phyloP scores from a whole-genome alignment of 2,329 filamentous ascomycete species.

The Stromatinia cepivora region DNA sequence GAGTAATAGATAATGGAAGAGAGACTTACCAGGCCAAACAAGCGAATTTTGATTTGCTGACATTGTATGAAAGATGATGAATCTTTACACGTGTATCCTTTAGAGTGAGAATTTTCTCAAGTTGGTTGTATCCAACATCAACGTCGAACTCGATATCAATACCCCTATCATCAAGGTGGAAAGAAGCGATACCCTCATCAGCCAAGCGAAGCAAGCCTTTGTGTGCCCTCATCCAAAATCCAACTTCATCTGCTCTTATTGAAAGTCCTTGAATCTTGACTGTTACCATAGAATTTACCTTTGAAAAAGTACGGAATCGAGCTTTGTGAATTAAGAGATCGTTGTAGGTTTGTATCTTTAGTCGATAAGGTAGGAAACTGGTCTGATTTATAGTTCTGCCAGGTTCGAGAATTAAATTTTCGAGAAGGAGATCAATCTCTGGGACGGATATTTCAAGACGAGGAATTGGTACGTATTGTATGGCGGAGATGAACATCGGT shows the following conservation, averaged over 20 bases:
- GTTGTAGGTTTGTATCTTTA: slow-evolving; percentile 81
- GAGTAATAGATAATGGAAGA: not conserved
- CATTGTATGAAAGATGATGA: slow-evolving; percentile 79
- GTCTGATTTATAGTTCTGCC: slow-evolving; percentile 80
- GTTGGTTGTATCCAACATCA: slow-evolving; percentile 72
- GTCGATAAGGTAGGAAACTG: slow-evolving; percentile 83
- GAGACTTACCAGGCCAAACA: slow-evolving; percentile 65
- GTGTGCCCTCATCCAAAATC: slow-evolving; percentile 84
- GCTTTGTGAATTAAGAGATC: slow-evolving; percentile 83
- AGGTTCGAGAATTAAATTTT: slow-evolving; percentile 88
- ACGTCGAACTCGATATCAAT: slow-evolving; percentile 84
- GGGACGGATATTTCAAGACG: slow-evolving; percentile 85
- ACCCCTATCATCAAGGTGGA: slow-evolving; percentile 81
- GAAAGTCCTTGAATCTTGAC: slow-evolving; percentile 82
- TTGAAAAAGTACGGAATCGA: slow-evolving; percentile 63
- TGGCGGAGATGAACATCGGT: slow-evolving; percentile 70
- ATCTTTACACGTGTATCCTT: slow-evolving; percentile 75
- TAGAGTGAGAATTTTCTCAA: slow-evolving; percentile 81
- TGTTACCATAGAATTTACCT: slow-evolving; percentile 68
- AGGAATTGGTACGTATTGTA: slow-evolving; percentile 89
- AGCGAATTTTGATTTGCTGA: slow-evolving; percentile 73
- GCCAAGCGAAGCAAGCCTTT: slow-evolving; percentile 71
- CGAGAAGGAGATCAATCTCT: slow-evolving; percentile 79
- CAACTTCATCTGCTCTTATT: slow-evolving; percentile 80
- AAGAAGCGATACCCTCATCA: slow-evolving; percentile 82